Percentiles rank a stretch among this genome's conserved stretches.
Conservation (phyloP, 1,139 yeast genomes). For the Yamadazyma sp. region DNA sequence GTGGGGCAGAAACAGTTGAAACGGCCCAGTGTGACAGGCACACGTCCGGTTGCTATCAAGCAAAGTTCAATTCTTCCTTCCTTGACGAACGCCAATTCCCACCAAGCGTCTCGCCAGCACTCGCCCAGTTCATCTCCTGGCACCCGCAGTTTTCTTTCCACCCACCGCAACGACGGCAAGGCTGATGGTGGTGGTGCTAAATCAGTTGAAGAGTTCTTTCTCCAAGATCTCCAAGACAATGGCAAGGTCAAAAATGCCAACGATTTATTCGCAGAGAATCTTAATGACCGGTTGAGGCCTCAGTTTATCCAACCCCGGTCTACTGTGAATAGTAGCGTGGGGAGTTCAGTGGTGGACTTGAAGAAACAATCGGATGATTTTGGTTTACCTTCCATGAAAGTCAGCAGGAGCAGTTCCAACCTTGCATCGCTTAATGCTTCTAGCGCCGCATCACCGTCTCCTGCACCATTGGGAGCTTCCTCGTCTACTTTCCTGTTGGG, state of each 20-base stretch:
- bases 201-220: constrained; percentile 33
- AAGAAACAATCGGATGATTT: constrained; percentile 30
- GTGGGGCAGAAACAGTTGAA: neutral
- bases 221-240: constrained; percentile 14
- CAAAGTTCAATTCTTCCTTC: constrained; percentile 24
- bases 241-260: constrained; percentile 5
- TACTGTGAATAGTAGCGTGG: constrained; percentile 25
- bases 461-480: neutral
- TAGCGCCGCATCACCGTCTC: constrained; percentile 1
- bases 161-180: neutral
- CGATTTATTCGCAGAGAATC: constrained; percentile 17
- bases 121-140: constrained; percentile 21
- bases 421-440: constrained; percentile 17
- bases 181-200: constrained; percentile 14
- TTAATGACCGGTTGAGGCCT: constrained; percentile 20
- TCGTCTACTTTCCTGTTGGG: neutral
- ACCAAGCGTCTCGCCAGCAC: constrained; percentile 12
- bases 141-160: neutral
- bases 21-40: constrained; percentile 10
- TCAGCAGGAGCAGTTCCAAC: constrained; percentile 38
- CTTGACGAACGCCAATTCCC: constrained; percentile 18
- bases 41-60: constrained; percentile 13
- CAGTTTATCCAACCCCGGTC: constrained; percentile 51
- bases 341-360: constrained; percentile 49
- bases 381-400: constrained; percentile 42